Conservation (phyloP, 805 yeast genomes). For the Ogataea paradorogensis region DNA sequence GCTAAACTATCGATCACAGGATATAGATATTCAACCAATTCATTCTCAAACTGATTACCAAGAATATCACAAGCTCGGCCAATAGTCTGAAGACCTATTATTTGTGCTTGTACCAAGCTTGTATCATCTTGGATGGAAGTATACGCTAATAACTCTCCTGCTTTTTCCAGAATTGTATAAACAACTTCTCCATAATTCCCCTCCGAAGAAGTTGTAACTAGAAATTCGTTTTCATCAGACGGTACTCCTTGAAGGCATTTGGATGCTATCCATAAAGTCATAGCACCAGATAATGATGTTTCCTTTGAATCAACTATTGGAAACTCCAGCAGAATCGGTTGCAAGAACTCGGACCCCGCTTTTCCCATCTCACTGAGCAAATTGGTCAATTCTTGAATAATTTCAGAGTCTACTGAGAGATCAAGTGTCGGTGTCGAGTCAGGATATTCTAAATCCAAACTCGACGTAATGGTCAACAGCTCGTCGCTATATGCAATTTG, state of each 20-base stretch:
- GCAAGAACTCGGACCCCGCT: not conserved
- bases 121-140: conserved; percentile 23
- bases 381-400: not conserved
- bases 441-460: not conserved
- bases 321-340: not conserved
- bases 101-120: conserved; percentile 13
- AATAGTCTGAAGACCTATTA: conserved; percentile 46
- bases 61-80: conserved; percentile 30
- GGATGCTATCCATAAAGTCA: conserved; percentile 5
- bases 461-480: conserved; percentile 18
- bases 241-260: not conserved
- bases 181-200: conserved; percentile 6
- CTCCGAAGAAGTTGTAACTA: not conserved
- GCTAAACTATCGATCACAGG: conserved; percentile 75
- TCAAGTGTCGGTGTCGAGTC: not conserved
- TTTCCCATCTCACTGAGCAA: not conserved
- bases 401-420: not conserved
- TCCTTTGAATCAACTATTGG: not conserved
- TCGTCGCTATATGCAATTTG: conserved; percentile 21
- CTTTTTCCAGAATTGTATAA: conserved; percentile 35
- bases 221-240: not conserved
- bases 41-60: conserved; percentile 44
- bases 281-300: not conserved
- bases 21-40: conserved; percentile 67
- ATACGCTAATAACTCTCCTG: conserved; percentile 43